A percentile compares a stretch with the other conserved stretches of the same genome.
phyloP scores from a whole-genome alignment of 208 protist genomes.

The Tritrichomonas musculus region DNA sequence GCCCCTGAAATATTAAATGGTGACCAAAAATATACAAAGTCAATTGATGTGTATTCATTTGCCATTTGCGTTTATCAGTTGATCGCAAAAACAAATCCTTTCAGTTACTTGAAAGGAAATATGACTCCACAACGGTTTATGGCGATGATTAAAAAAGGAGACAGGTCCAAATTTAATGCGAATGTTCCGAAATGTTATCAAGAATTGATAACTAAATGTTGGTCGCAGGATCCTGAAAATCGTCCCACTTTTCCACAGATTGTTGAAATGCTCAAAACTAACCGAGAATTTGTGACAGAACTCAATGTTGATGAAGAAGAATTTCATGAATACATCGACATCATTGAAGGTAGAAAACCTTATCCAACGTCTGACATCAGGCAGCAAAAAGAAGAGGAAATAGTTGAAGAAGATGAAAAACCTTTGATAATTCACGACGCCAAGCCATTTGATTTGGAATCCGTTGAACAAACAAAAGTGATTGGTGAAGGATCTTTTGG shows the following conservation, averaged over 20 bases:
- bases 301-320: background rate
- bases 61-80: background rate
- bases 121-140: background rate
- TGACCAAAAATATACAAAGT: background rate
- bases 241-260: background rate
- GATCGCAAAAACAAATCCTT: background rate
- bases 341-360: too few relatives aligned
- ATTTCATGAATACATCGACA: background rate
- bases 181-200: background rate
- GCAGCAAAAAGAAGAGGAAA: too few relatives aligned
- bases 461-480: background rate
- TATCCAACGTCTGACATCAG: too few relatives aligned
- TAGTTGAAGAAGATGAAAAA: too few relatives aligned
- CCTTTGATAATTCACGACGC: too few relatives aligned
- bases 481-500: background rate
- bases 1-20: background rate
- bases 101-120: background rate
- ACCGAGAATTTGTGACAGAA: background rate
- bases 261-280: background rate
- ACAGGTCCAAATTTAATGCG: background rate
- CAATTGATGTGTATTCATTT: background rate
- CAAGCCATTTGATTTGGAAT: too few relatives aligned
- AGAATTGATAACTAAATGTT: background rate
- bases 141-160: background rate
- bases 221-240: background rate